Conservation (phyloP, 306 rosid species). For the Vicia faba region DNA sequence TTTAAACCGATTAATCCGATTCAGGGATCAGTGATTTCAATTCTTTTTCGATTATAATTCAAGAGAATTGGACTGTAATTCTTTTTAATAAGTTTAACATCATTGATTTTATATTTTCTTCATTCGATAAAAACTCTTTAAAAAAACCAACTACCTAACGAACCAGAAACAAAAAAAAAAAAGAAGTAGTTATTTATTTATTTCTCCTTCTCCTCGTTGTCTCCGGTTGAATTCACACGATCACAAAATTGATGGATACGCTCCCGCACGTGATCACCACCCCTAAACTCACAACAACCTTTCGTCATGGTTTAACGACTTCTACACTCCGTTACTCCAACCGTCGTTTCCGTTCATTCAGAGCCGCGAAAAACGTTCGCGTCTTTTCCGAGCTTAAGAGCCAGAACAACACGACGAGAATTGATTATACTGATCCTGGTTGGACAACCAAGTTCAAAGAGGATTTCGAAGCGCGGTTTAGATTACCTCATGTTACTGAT, state of each 20-base stretch:
- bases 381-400: slow-evolving; percentile 43
- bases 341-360: slow-evolving; percentile 15
- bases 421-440: slow-evolving; percentile 78
- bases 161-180: not conserved
- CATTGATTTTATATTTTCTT: no score
- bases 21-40: no score
- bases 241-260: slow-evolving; percentile 48
- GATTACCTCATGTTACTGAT: slow-evolving; percentile 80
- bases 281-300: slow-evolving; percentile 22
- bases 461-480: slow-evolving; percentile 74
- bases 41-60: no score
- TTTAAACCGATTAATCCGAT: no score
- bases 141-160: not conserved
- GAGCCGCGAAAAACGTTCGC: slow-evolving; percentile 27
- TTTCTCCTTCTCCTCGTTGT: not conserved
- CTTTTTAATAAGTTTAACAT: no score
- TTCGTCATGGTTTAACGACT: slow-evolving; percentile 36
- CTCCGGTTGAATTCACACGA: not conserved
- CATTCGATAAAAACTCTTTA: not conserved
- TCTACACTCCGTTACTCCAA: slow-evolving; percentile 32
- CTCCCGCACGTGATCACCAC: slow-evolving; percentile 58
- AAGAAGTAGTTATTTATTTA: no score
- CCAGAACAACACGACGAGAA: slow-evolving; percentile 16
- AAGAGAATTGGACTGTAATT: no score
- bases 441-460: slow-evolving; percentile 75